These are phyloP conservation scores for Phytophthora meadii DNA, from an alignment of 352 stramenopile genomes.

Conservation along the genomic window DNA sequence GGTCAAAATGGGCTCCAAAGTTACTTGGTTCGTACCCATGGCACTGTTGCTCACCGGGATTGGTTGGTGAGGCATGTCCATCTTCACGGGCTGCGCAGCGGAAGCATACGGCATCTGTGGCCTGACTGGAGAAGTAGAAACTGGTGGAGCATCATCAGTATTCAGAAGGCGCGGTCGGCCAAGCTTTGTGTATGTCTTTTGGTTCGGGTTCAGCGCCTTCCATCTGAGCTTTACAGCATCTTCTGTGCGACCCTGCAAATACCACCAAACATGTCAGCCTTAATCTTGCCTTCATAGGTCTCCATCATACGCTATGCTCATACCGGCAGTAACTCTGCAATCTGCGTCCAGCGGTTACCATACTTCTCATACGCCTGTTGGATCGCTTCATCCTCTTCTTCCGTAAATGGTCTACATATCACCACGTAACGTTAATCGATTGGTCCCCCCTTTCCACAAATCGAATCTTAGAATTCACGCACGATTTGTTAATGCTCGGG, in stretches of 20 bases:
- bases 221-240: constrained; percentile 84
- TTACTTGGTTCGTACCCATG: constrained; percentile 18
- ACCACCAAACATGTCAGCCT: neutral
- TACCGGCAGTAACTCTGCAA: constrained; percentile 82
- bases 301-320: neutral
- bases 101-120: constrained; percentile 22
- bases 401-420: constrained; percentile 57
- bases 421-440: constrained; percentile 11
- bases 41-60: constrained; percentile 15
- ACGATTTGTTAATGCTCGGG: constrained; percentile 92
- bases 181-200: constrained; percentile 76
- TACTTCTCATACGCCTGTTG: constrained; percentile 82
- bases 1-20: constrained; percentile 54
- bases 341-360: constrained; percentile 90
- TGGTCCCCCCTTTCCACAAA: neutral
- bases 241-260: constrained; percentile 68
- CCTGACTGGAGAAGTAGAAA: constrained; percentile 39
- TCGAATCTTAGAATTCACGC: constrained; percentile 9
- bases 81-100: constrained; percentile 15
- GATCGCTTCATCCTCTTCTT: constrained; percentile 77
- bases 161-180: constrained; percentile 71
- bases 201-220: constrained; percentile 86
- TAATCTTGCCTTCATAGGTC: neutral
- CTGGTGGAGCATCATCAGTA: constrained; percentile 45
- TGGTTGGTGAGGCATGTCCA: constrained; percentile 14